A percentile compares a stretch with the other conserved stretches of the same genome.
Conservation (phyloP, 257 asterid species). For the Solanum raphanifolium region DNA sequence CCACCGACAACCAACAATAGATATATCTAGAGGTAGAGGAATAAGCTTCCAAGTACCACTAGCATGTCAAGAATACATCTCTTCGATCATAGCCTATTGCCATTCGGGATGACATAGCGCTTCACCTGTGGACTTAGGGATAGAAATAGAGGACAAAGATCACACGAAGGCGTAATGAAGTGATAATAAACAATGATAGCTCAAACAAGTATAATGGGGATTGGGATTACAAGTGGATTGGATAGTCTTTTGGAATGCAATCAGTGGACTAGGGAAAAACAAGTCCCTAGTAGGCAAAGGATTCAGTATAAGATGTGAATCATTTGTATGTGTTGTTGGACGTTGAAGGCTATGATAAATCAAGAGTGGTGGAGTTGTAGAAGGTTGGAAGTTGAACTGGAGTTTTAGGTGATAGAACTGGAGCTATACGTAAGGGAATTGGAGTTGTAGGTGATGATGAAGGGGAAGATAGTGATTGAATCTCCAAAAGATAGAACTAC, state of each 20-base stretch:
- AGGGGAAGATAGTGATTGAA: neutral
- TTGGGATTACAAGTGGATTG: neutral
- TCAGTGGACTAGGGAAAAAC: neutral
- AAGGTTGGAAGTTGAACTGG: neutral
- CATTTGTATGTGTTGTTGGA: neutral
- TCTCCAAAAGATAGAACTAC: neutral
- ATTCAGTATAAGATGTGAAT: neutral
- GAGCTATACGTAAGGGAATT: neutral
- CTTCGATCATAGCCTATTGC: neutral
- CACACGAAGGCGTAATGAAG: neutral
- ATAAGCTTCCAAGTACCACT: neutral
- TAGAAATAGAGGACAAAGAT: neutral
- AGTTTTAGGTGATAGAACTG: neutral
- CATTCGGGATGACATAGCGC: neutral
- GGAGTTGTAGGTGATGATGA: neutral
- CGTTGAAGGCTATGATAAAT: neutral
- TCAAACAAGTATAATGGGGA: neutral
- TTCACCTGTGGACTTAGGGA: neutral
- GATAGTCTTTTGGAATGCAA: neutral
- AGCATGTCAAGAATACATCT: neutral
- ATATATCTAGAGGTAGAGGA: neutral
- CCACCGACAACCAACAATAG: neutral
- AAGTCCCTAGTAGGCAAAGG: neutral
- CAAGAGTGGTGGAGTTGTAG: neutral
- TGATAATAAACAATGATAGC: neutral